These are phyloP conservation scores for Hyphopichia fennica DNA, from an alignment of 1,139 yeast species.

Conservation along the genomic window DNA sequence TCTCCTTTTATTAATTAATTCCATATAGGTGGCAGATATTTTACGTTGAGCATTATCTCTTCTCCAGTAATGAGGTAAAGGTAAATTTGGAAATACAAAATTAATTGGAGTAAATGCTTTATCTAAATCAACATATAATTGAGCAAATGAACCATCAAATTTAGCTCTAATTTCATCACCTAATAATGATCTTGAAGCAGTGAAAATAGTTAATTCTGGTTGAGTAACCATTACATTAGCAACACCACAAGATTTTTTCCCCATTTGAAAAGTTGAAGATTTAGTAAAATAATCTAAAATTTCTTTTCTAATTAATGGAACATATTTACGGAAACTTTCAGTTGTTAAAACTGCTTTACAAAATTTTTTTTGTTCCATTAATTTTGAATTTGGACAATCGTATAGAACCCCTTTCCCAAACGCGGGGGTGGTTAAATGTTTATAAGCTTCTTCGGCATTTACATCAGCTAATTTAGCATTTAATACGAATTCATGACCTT, in stretches of 20 bases:
- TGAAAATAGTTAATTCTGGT: conserved; percentile 94
- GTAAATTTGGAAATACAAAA: conserved; percentile 92
- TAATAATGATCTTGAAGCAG: conserved; percentile 87
- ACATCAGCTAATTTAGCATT: conserved; percentile 90
- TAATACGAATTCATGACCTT: conserved; percentile 94
- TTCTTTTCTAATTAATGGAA: conserved; percentile 85
- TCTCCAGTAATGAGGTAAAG: conserved; percentile 78
- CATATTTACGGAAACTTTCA: conserved; percentile 81
- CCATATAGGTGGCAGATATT: conserved; percentile 78
- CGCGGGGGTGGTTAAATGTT: conserved; percentile 96
- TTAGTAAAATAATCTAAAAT: conserved; percentile 59
- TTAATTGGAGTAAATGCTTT: conserved; percentile 96
- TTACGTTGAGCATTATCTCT: conserved; percentile 87
- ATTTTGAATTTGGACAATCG: conserved; percentile 89
- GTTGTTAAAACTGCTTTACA: conserved; percentile 86
- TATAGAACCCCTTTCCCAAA: conserved; percentile 96
- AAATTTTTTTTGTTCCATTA: conserved; percentile 98
- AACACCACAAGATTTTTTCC: conserved; percentile 44
- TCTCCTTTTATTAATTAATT: conserved; percentile 74
- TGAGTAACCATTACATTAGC: conserved; percentile 79
- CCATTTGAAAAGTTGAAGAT: conserved; percentile 49
- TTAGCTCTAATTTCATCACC: conserved; percentile 89
- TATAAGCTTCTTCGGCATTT: conserved; percentile 94
- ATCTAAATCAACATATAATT: conserved; percentile 85
- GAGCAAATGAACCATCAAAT: conserved; percentile 82